These are phyloP conservation scores for Metschnikowia cerradonensis DNA, from an alignment of 805 yeast genomes.

Conservation along the genomic window DNA sequence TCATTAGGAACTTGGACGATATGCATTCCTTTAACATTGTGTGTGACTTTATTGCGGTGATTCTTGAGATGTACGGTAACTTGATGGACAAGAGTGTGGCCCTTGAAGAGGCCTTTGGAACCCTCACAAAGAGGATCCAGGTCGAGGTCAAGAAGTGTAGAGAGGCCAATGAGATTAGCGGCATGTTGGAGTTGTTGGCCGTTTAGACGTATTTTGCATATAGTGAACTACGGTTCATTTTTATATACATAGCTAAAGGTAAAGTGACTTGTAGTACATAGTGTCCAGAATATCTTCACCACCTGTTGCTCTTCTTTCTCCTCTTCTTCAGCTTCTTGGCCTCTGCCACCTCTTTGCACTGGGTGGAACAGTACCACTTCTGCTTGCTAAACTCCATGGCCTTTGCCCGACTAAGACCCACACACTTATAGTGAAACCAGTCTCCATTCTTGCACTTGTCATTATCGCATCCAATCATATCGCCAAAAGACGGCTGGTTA, in stretches of 20 bases:
- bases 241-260: constrained; percentile 1
- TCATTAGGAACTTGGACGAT: constrained; percentile 71
- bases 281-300: not conserved
- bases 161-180: constrained; percentile 86
- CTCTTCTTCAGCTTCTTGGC: constrained; percentile 3
- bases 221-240: constrained; percentile 1
- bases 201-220: constrained; percentile 24
- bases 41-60: constrained; percentile 64
- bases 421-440: constrained; percentile 46
- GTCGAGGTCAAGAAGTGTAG: constrained; percentile 72
- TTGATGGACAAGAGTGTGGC: constrained; percentile 71
- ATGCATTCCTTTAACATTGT: constrained; percentile 61
- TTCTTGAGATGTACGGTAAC: constrained; percentile 73
- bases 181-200: constrained; percentile 86
- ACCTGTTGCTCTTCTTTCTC: constrained; percentile 3
- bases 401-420: constrained; percentile 37
- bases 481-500: constrained; percentile 26
- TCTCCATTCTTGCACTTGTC: constrained; percentile 41
- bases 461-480: constrained; percentile 29
- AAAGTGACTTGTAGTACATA: not conserved
- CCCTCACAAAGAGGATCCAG: constrained; percentile 57
- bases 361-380: constrained; percentile 39
- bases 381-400: constrained; percentile 31
- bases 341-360: constrained; percentile 22
- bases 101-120: constrained; percentile 64